A percentile compares a stretch with the other conserved stretches of the same genome.
Conservation (phyloP, 2,329 filamentous ascomycete genomes). For the Venturia effusa region DNA sequence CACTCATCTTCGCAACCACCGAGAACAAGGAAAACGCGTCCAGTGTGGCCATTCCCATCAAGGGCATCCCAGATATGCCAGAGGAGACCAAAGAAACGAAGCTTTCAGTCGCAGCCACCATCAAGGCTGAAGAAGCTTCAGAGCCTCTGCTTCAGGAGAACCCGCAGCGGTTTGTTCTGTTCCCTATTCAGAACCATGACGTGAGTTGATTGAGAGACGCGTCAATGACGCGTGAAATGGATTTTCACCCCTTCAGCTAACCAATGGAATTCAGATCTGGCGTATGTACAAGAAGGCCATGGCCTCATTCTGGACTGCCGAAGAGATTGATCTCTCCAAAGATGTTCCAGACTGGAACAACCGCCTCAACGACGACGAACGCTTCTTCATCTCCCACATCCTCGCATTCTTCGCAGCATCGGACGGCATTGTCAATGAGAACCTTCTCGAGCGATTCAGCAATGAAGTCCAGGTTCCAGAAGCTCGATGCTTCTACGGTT, state of each 20-base stretch:
- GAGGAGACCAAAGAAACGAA: conserved; percentile 34
- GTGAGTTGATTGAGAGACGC: conserved; percentile 55
- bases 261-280: conserved; percentile 65
- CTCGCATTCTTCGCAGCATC: conserved; percentile 98
- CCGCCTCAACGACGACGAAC: conserved; percentile 89
- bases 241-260: conserved; percentile 11
- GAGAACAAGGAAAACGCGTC: conserved; percentile 70
- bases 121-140: conserved; percentile 58
- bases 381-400: conserved; percentile 97
- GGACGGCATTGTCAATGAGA: conserved; percentile 99
- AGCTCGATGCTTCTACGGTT: conserved; percentile 98
- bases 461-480: conserved; percentile 94
- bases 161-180: conserved; percentile 89
- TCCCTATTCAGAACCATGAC: conserved; percentile 99
- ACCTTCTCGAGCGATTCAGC: conserved; percentile 95
- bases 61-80: conserved; percentile 36
- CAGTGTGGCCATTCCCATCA: conserved; percentile 46
- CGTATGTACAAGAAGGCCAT: conserved; percentile 99
- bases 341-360: conserved; percentile 99
- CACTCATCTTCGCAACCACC: conserved; percentile 59
- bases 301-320: conserved; percentile 98
- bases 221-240: conserved; percentile 57
- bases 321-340: conserved; percentile 98
- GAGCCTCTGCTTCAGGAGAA: conserved; percentile 95
- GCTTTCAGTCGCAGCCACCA: conserved; percentile 40